Evolutionary conservation across 805 yeast species (phyloP).

Genomic region (Dipodascopsis tothii): DNA sequence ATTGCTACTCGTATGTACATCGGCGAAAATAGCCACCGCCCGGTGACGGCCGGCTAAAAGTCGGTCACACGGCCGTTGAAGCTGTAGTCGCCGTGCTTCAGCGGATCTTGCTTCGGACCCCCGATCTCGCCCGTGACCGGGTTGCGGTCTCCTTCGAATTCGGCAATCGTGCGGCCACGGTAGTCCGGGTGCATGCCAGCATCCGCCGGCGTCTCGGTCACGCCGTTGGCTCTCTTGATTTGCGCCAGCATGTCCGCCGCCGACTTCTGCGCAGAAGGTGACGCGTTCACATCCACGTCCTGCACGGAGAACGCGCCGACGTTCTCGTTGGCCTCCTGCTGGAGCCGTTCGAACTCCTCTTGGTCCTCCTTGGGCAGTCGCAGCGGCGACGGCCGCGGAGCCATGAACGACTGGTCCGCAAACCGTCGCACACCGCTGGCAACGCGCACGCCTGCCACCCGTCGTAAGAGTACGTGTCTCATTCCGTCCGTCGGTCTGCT

Average conservation of each 20-base stretch:
- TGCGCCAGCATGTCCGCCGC: conserved; percentile 45
- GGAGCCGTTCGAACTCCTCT: conserved; percentile 84
- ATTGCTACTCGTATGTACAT: too few species aligned
- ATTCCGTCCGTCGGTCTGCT: too few species aligned
- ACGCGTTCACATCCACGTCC: conserved; percentile 1
- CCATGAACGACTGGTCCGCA: too few species aligned
- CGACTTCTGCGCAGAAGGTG: conserved; percentile 5
- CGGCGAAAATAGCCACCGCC: too few species aligned
- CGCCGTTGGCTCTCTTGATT: conserved; percentile 54
- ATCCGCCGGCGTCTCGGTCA: conserved; percentile 35
- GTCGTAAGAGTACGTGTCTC: too few species aligned
- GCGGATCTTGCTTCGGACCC: conserved; percentile 96
- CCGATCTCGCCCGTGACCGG: conserved; percentile 93
- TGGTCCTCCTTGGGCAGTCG: conserved; percentile 72
- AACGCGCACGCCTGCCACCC: too few species aligned
- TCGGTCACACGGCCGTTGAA: conserved; percentile 96
- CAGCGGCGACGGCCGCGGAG: conserved; percentile 50
- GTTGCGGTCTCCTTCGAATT: conserved; percentile 88
- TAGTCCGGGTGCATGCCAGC: conserved; percentile 51
- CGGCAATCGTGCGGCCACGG: conserved; percentile 62
- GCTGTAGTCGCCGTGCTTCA: conserved; percentile 85
- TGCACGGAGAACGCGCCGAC: conserved; percentile 38
- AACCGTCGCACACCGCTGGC: too few species aligned
- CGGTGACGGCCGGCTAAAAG: conserved; percentile 44
- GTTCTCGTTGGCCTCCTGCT: conserved; percentile 66